Percentiles rank a stretch among this genome's conserved stretches.
Conservation (phyloP, 2,329 filamentous ascomycete genomes). For the Mycosphaerella arachidis region DNA sequence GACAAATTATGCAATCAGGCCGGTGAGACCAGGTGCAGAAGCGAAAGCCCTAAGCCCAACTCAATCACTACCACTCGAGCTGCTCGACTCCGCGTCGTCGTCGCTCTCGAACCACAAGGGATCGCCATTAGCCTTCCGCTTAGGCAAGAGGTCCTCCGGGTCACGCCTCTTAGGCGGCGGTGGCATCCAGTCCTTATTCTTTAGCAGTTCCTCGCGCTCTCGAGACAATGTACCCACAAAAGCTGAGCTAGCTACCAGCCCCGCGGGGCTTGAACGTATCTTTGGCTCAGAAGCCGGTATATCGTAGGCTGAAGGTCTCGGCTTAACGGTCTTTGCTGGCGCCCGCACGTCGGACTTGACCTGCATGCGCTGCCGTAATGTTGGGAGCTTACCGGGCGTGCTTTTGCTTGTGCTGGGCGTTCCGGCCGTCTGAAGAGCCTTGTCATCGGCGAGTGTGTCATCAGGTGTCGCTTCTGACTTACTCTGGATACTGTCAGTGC, state of each 20-base stretch:
- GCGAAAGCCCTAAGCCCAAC: not conserved
- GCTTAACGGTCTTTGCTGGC: not conserved
- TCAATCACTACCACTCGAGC: not conserved
- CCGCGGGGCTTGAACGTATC: not conserved
- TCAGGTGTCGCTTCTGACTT: not conserved
- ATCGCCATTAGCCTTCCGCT: not conserved
- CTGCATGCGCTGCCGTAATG: not conserved
- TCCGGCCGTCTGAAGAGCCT: not conserved
- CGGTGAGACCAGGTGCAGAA: no score
- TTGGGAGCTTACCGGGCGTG: not conserved
- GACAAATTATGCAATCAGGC: no score
- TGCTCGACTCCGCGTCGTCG: not conserved
- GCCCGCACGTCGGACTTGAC: not conserved
- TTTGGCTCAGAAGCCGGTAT: not conserved
- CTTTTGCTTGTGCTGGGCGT: not conserved
- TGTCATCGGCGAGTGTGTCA: not conserved
- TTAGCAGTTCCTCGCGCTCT: not conserved
- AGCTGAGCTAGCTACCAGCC: not conserved
- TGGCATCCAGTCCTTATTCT: not conserved
- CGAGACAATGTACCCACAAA: not conserved
- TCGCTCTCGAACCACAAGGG: not conserved
- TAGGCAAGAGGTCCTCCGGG: not conserved
- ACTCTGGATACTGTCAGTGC: not conserved
- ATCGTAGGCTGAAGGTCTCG: not conserved
- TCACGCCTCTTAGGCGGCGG: not conserved